These are phyloP conservation scores for Penicillium palitans DNA, from an alignment of 2,329 filamentous ascomycete genomes.

Conservation along the genomic window DNA sequence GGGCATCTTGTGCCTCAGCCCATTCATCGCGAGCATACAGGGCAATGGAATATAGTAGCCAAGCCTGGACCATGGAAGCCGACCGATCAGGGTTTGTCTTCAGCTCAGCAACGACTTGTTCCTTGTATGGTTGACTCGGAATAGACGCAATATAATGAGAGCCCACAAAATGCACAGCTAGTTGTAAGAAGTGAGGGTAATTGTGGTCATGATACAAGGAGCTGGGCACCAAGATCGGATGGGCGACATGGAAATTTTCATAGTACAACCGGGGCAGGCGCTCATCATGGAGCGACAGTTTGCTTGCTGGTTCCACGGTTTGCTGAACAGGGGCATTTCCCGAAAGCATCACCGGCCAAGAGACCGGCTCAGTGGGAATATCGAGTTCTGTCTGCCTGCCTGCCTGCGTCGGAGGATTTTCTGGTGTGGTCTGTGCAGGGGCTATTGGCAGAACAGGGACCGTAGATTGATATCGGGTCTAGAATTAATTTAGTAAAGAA, in stretches of 20 bases:
- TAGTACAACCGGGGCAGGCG: constrained; percentile 52
- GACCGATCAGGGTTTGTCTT: constrained; percentile 28
- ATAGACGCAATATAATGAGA: constrained; percentile 49
- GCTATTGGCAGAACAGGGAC: constrained; percentile 11
- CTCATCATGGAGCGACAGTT: constrained; percentile 28
- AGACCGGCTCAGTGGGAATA: constrained; percentile 21
- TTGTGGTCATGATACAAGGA: constrained; percentile 39
- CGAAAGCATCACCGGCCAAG: constrained; percentile 26
- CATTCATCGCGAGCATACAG: constrained; percentile 38
- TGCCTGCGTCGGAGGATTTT: constrained; percentile 20
- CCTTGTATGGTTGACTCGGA: constrained; percentile 24
- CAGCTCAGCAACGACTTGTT: constrained; percentile 29
- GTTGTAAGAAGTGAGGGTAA: constrained; percentile 49
- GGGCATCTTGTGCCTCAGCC: constrained; percentile 37
- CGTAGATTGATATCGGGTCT: constrained; percentile 12
- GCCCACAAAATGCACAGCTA: constrained; percentile 55
- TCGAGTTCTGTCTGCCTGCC: constrained; percentile 15
- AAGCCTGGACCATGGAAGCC: constrained; percentile 40
- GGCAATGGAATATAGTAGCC: constrained; percentile 39
- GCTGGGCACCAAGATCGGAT: constrained; percentile 56
- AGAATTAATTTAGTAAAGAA: neutral
- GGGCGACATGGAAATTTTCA: constrained; percentile 53
- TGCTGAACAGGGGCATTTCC: constrained; percentile 17
- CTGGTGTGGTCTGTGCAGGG: constrained; percentile 18
- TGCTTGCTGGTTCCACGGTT: constrained; percentile 18